Conservation (phyloP, 2,329 filamentous ascomycete genomes). For the Fusarium sp. region DNA sequence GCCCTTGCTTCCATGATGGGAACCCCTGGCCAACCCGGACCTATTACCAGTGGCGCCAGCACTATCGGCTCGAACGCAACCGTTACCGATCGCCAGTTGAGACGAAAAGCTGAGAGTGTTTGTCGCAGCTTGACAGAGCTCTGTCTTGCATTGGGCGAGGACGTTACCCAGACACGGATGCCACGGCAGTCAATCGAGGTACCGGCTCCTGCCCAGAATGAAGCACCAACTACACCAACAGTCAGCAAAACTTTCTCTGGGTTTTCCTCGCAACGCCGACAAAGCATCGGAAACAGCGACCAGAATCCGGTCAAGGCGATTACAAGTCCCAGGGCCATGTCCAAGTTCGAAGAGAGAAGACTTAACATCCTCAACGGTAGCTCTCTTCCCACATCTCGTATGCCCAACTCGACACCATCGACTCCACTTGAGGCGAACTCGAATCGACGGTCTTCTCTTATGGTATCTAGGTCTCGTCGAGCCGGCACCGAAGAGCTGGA, state of each 20-base stretch:
- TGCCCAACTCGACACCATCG: conserved; percentile 56
- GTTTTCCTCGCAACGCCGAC: conserved; percentile 58
- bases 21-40: conserved; percentile 76
- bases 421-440: conserved; percentile 58
- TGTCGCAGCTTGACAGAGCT: conserved; percentile 94
- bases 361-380: conserved; percentile 63
- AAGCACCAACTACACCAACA: conserved; percentile 61
- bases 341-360: conserved; percentile 69
- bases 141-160: conserved; percentile 85
- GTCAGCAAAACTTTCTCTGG: conserved; percentile 59
- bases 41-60: conserved; percentile 77
- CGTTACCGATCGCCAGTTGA: conserved; percentile 85
- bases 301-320: conserved; percentile 56
- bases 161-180: conserved; percentile 58
- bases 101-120: conserved; percentile 92
- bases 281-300: conserved; percentile 59
- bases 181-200: conserved; percentile 43
- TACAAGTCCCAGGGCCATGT: conserved; percentile 64
- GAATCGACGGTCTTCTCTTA: conserved; percentile 66
- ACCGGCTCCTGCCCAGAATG: conserved; percentile 34
- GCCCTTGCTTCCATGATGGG: conserved; percentile 84
- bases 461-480: conserved; percentile 61
- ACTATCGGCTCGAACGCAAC: conserved; percentile 68
- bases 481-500: conserved; percentile 65
- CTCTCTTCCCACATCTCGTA: conserved; percentile 64